These are phyloP conservation scores for Blepharisma stoltei DNA, from an alignment of 73 alveolate genomes.

Conservation along the genomic window DNA sequence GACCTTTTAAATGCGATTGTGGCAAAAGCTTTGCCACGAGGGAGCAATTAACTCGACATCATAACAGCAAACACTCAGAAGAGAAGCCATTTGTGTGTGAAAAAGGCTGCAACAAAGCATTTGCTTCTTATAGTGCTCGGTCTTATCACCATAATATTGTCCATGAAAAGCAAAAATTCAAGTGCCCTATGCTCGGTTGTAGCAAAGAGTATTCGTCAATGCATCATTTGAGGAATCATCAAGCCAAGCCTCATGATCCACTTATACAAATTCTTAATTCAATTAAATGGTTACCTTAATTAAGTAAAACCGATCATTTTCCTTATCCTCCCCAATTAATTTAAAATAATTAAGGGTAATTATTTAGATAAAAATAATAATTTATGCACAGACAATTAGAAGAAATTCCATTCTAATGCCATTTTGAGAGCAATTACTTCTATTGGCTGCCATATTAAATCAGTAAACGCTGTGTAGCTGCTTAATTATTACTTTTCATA, in stretches of 20 bases:
- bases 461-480: too few species aligned
- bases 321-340: too few species aligned
- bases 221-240: background rate
- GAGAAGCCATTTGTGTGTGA: conserved; percentile 16
- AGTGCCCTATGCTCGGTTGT: conserved; percentile 28
- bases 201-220: conserved; percentile 3
- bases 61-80: conserved; percentile 8
- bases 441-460: too few species aligned
- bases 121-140: conserved; percentile 30
- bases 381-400: too few species aligned
- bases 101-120: conserved; percentile 11
- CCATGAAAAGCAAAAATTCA: conserved; percentile 11
- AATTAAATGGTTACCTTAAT: background rate
- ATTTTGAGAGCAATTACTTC: too few species aligned
- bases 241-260: conserved; percentile 15
- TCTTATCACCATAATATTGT: conserved; percentile 19
- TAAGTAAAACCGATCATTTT: background rate
- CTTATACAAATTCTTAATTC: background rate
- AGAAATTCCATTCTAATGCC: too few species aligned
- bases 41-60: conserved; percentile 27
- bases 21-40: conserved; percentile 18
- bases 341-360: too few species aligned
- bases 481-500: too few species aligned
- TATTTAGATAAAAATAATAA: too few species aligned
- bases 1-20: conserved; percentile 18